phyloP scores from a whole-genome alignment of 2,329 filamentous ascomycete species.

The Penicillium hordei region DNA sequence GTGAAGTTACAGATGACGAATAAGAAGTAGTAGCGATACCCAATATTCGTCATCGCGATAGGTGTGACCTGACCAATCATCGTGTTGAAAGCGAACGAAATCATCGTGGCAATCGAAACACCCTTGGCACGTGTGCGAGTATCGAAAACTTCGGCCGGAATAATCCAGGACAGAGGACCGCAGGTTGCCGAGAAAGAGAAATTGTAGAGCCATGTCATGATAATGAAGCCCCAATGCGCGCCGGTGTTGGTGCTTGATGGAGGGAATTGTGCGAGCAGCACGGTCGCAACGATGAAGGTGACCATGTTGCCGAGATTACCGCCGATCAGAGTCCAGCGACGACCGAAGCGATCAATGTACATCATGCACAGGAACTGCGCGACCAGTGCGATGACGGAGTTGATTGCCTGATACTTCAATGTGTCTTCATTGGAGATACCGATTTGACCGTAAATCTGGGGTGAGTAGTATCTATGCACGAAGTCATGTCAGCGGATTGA shows the following conservation, averaged over 20 bases:
- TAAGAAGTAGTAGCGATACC: conserved; percentile 59
- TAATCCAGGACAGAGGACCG: conserved; percentile 64
- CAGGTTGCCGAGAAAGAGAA: conserved; percentile 71
- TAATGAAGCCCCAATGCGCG: conserved; percentile 61
- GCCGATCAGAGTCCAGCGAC: conserved; percentile 68
- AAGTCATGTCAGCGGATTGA: background rate
- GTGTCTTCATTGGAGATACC: conserved; percentile 66
- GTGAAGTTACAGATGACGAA: conserved; percentile 69
- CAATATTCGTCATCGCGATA: conserved; percentile 57
- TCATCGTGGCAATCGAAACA: conserved; percentile 73
- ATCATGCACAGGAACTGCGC: conserved; percentile 68
- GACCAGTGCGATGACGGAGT: conserved; percentile 67
- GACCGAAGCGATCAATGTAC: conserved; percentile 65
- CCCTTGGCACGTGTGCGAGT: conserved; percentile 72
- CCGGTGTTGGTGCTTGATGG: conserved; percentile 49
- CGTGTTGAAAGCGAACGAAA: conserved; percentile 72
- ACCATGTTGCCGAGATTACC: conserved; percentile 71
- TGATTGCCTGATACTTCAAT: conserved; percentile 74
- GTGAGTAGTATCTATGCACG: conserved; percentile 60
- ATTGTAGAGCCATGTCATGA: conserved; percentile 77
- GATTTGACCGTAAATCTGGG: conserved; percentile 66
- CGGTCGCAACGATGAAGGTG: conserved; percentile 68
- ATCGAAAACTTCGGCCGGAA: conserved; percentile 70
- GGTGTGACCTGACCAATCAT: conserved; percentile 70
- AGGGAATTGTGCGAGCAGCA: conserved; percentile 61